Conservation (phyloP, 768 basidiomycete species). For the Crassisporium funariophilum region DNA sequence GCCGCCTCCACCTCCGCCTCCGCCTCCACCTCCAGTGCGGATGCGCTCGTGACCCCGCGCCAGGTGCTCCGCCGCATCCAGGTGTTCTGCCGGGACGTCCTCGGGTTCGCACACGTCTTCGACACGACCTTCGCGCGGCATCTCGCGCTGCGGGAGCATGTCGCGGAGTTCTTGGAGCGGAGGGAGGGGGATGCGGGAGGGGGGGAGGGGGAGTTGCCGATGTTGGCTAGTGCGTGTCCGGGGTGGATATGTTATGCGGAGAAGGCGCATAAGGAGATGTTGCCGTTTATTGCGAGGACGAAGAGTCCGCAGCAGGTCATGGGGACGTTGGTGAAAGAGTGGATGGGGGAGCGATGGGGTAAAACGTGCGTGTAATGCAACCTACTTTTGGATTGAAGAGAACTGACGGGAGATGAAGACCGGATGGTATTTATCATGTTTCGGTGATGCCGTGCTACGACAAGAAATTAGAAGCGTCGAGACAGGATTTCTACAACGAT, state of each 20-base stretch:
- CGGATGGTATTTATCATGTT: constrained; percentile 91
- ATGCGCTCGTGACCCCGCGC: constrained; percentile 39
- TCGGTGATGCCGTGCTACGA: constrained; percentile 99
- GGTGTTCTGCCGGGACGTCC: constrained; percentile 63
- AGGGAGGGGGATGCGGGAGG: constrained; percentile 31
- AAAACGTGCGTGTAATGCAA: constrained; percentile 53
- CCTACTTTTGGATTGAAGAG: constrained; percentile 3
- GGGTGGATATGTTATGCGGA: constrained; percentile 99
- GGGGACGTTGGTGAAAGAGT: constrained; percentile 91
- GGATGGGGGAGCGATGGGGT: constrained; percentile 71
- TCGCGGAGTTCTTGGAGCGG: constrained; percentile 79
- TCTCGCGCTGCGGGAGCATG: constrained; percentile 79
- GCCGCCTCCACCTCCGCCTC: constrained; percentile 25
- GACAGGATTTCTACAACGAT: constrained; percentile 89
- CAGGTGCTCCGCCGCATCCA: constrained; percentile 72
- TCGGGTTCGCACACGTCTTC: constrained; percentile 82
- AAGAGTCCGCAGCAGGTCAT: constrained; percentile 95
- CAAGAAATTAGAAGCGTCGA: constrained; percentile 97
- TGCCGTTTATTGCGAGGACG: constrained; percentile 85
- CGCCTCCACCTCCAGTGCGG: neutral
- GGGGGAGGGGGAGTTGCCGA: constrained; percentile 57
- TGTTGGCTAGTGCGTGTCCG: constrained; percentile 95
- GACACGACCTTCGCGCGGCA: constrained; percentile 97
- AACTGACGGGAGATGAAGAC: constrained; percentile 46
- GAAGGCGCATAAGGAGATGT: constrained; percentile 92